Conservation (phyloP, 257 asterid species). For the Linderniella brevidens region DNA sequence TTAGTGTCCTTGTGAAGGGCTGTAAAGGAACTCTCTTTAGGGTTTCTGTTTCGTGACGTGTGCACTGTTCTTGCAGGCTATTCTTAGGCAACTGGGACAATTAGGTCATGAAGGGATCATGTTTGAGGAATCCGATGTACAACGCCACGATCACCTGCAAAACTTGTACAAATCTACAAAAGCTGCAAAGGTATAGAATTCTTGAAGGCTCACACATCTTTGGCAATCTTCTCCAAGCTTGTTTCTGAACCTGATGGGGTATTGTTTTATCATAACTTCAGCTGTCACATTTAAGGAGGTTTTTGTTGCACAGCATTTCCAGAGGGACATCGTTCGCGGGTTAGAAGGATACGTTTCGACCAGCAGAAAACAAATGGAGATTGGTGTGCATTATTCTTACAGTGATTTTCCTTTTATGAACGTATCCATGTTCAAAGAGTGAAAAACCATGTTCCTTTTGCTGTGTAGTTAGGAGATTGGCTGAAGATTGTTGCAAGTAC, state of each 20-base stretch:
- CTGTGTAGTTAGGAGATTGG: conserved; percentile 66
- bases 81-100: conserved; percentile 75
- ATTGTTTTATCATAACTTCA: conserved; percentile 22
- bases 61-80: conserved; percentile 36
- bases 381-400: conserved; percentile 32
- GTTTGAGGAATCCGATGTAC: conserved; percentile 61
- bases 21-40: not conserved
- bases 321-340: conserved; percentile 80
- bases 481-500: conserved; percentile 81
- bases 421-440: conserved; percentile 1
- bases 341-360: conserved; percentile 60
- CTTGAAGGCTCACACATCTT: conserved; percentile 11
- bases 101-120: conserved; percentile 66
- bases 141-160: conserved; percentile 59
- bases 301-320: conserved; percentile 92
- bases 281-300: conserved; percentile 47
- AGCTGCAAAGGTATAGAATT: conserved; percentile 67
- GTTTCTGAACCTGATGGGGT: conserved; percentile 27
- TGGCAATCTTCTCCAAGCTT: conserved; percentile 3
- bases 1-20: not conserved
- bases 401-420: conserved; percentile 12
- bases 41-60: conserved; percentile 1
- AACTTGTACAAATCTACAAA: conserved; percentile 75
- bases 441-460: conserved; percentile 12
- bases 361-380: conserved; percentile 75